Evolutionary conservation across 129 eudicot genomes (phyloP).

Genomic region (Erigeron canadensis): DNA sequence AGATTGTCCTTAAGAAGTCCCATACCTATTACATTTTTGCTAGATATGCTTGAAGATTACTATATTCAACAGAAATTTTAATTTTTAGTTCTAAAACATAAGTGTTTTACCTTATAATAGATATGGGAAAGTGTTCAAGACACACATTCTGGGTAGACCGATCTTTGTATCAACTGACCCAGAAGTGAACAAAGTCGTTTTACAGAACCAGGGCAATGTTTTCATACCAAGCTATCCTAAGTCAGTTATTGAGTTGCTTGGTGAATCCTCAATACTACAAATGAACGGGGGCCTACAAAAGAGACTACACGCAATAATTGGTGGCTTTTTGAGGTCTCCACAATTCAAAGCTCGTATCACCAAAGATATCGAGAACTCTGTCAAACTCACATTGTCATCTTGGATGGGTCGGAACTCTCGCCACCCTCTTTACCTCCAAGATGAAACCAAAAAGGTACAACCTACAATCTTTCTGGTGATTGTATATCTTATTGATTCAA

Average conservation of each 20-base stretch:
- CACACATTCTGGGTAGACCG: slow-evolving; percentile 77
- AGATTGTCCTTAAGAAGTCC: not conserved
- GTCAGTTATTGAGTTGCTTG: slow-evolving; percentile 75
- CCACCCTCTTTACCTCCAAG: slow-evolving; percentile 60
- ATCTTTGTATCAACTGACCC: slow-evolving; percentile 89
- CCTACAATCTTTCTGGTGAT: slow-evolving; percentile 10
- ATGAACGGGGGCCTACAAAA: slow-evolving; percentile 77
- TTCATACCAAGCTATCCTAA: slow-evolving; percentile 85
- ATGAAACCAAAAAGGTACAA: slow-evolving; percentile 75
- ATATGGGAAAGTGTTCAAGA: slow-evolving; percentile 87
- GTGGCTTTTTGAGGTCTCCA: slow-evolving; percentile 77
- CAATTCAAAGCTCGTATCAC: slow-evolving; percentile 69
- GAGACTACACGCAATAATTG: slow-evolving; percentile 74
- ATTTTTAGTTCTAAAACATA: slow-evolving; percentile 14
- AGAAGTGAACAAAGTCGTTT: slow-evolving; percentile 71
- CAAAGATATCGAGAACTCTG: slow-evolving; percentile 52
- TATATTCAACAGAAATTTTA: not conserved
- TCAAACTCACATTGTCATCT: slow-evolving; percentile 52
- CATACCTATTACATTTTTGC: not conserved
- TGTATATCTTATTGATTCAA: not conserved
- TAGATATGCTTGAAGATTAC: not conserved
- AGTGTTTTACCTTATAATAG: slow-evolving; percentile 38
- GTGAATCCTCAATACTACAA: slow-evolving; percentile 70
- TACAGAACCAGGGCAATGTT: slow-evolving; percentile 72
- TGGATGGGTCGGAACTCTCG: slow-evolving; percentile 42